Evolutionary conservation across 2,329 filamentous ascomycete genomes (phyloP), one percentile per base, ranked within the genome.

Genomic region (Fragosphaeria purpurea): DNA sequence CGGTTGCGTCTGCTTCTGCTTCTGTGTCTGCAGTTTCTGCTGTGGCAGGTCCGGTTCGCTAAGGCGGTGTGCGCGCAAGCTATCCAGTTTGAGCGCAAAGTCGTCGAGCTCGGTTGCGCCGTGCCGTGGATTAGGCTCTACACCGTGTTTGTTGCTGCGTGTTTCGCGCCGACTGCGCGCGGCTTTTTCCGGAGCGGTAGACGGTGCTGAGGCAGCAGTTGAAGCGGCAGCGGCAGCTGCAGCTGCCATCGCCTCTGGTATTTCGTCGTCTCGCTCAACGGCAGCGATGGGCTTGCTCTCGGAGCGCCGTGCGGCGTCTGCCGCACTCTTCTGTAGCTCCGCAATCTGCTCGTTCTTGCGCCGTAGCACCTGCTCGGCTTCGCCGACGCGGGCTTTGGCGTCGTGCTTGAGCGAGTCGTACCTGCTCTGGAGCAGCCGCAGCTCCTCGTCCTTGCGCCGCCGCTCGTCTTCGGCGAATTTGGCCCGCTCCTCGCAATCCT

Each of bases 261-360:
- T 10, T 46, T 12, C n/a, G 43, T 10, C 33, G 33, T 37, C 30
- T 33, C 8, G 6, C 22, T 5, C 42, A 4, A 38, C 43, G 10
- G 22, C 44, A 1, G 38, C n/a, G 22, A 22, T 3, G 22, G 22
- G 22, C 22, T 22, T 22, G 22, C 22, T 22, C 22, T 22, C 22
- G 22, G 3, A 22, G 22, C 22, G 22, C 22, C 22, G 22, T 22
- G 22, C 22, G 22, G 22, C 22, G 47, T 33, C 30, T 50, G 33
- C 11, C 44, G 33, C 7, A 44, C 44, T 41, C 47, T 72, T 75
- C 61, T 76, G 77, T 7, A 83, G 69, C 42, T 75, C 70, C 7
- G 71, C 65, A 53, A 82, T 79, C 61, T 78, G 78, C 40, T 70
- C 67, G 52, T 81, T 77, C 50, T 79, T 77, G 55, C 73, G 73